Conservation (phyloP, 2,329 filamentous ascomycete genomes). For the Fusarium sp. region DNA sequence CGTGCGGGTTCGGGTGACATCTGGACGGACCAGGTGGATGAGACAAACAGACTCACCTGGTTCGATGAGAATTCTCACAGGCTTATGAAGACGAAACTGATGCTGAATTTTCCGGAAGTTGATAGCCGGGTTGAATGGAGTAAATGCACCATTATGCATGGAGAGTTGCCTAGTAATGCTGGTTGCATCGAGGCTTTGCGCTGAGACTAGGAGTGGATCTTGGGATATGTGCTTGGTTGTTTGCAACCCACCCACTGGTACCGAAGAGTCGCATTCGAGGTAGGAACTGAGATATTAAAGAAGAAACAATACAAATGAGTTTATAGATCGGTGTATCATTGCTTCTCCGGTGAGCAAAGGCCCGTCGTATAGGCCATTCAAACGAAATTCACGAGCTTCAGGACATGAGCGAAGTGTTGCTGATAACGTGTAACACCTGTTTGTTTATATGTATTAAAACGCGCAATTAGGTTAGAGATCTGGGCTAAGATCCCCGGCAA, state of each 20-base stretch:
- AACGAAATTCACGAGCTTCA: background rate
- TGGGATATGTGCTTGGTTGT: background rate
- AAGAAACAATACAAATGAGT: too few relatives aligned
- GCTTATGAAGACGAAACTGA: background rate
- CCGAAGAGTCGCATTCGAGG: background rate
- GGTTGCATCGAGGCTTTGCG: background rate
- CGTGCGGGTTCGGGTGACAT: background rate
- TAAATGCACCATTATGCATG: background rate
- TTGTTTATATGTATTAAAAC: background rate
- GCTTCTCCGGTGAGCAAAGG: background rate
- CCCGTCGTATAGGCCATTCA: background rate
- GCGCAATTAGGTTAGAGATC: background rate
- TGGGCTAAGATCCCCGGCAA: background rate
- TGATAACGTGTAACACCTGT: background rate
- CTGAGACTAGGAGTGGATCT: background rate
- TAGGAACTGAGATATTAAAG: background rate
- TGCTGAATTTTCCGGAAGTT: background rate
- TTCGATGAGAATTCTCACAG: background rate
- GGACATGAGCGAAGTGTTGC: background rate
- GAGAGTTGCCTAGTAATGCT: background rate
- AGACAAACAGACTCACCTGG: background rate
- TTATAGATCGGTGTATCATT: too few relatives aligned
- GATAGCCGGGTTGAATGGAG: background rate
- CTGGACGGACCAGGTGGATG: too few relatives aligned
- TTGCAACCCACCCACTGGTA: background rate